Evolutionary conservation across 805 yeast species (phyloP).

Genomic region (Zygosaccharomyces lentus): DNA sequence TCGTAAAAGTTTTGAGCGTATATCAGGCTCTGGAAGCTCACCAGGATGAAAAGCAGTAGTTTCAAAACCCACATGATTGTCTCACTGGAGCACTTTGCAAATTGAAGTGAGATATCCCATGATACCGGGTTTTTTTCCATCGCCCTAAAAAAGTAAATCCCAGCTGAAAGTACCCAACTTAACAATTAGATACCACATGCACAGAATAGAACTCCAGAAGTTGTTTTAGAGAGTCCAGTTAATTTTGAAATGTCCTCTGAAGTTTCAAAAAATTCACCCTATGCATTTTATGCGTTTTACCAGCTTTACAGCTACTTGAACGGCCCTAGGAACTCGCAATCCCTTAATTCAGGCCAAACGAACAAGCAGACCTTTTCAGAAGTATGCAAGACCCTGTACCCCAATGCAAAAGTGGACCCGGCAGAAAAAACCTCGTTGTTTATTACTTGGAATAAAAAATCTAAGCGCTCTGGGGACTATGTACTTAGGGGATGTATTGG

Average conservation of each 20-base stretch:
- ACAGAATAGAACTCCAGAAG: background rate
- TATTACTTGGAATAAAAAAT: constrained; percentile 73
- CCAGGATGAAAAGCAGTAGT: constrained; percentile 2
- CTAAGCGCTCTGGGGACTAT: constrained; percentile 13
- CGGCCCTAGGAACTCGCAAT: background rate
- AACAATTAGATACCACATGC: too few species aligned
- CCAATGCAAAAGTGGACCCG: constrained; percentile 7
- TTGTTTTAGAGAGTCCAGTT: background rate
- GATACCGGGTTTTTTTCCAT: background rate
- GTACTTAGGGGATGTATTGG: constrained; percentile 88
- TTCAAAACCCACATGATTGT: constrained; percentile 5
- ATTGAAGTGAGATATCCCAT: background rate
- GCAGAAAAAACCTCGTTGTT: constrained; percentile 56
- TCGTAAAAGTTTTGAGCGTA: constrained; percentile 32
- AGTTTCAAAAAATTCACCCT: constrained; percentile 22
- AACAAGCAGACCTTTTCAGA: constrained; percentile 11
- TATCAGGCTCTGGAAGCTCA: constrained; percentile 6
- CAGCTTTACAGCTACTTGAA: constrained; percentile 24
- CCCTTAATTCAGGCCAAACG: background rate
- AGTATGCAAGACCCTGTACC: constrained; percentile 20
- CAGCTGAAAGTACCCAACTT: too few species aligned
- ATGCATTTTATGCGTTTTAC: constrained; percentile 34
- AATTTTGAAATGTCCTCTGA: constrained; percentile 7
- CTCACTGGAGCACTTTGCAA: too few species aligned
- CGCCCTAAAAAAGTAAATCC: too few species aligned